Evolutionary conservation across 2,329 filamentous ascomycete species (phyloP).

Genomic region (Penicillium sp.): DNA sequence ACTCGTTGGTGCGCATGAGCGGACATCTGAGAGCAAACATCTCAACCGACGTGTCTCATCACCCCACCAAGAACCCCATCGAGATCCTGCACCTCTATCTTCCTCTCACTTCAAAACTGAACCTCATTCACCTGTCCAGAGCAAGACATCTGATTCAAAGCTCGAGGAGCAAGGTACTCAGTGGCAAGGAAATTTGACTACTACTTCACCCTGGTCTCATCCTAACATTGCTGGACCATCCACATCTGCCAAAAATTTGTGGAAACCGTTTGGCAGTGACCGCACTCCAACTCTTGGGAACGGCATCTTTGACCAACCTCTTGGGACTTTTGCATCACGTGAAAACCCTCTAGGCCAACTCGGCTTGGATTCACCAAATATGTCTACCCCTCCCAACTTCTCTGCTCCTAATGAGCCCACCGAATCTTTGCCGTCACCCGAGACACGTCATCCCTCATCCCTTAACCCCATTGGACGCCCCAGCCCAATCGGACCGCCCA

Average conservation of each 20-base stretch:
- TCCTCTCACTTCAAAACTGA: constrained; percentile 8
- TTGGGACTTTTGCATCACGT: constrained; percentile 40
- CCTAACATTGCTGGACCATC: constrained; percentile 29
- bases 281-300: constrained; percentile 55
- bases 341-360: constrained; percentile 37
- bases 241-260: constrained; percentile 44
- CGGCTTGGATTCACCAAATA: constrained; percentile 33
- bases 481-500: constrained; percentile 42
- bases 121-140: constrained; percentile 1
- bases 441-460: constrained; percentile 30
- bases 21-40: constrained; percentile 27
- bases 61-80: constrained; percentile 25
- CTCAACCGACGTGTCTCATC: constrained; percentile 27
- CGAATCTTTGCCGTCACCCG: constrained; percentile 33
- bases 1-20: constrained; percentile 32
- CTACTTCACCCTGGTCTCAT: constrained; percentile 32
- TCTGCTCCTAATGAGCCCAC: constrained; percentile 30
- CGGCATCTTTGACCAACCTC: constrained; percentile 52
- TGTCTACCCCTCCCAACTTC: constrained; percentile 29
- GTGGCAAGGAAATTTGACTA: constrained; percentile 33
- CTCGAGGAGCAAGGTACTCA: constrained; percentile 30
- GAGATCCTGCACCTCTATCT: constrained; percentile 20
- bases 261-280: constrained; percentile 50
- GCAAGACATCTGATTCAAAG: constrained; percentile 20
- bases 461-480: constrained; percentile 37